Evolutionary conservation across 1,284 basidiomycete genomes (phyloP).

Genomic region (Heterobasidion parviporum): DNA sequence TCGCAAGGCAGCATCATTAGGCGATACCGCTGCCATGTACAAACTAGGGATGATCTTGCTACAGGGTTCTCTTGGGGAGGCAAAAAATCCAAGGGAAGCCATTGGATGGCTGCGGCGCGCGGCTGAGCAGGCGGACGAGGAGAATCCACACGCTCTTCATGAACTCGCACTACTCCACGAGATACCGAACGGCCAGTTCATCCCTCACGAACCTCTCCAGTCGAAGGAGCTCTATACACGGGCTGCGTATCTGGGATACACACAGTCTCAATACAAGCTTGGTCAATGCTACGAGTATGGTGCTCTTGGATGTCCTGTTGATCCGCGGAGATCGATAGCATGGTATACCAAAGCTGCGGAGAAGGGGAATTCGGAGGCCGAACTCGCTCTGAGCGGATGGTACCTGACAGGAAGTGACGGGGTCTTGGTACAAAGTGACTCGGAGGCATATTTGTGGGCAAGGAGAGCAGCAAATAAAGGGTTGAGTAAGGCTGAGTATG

Average conservation of each 20-base stretch:
- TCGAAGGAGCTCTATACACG: constrained; percentile 88
- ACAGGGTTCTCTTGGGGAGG: constrained; percentile 79
- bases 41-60: constrained; percentile 96
- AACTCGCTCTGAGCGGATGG: constrained; percentile 95
- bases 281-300: constrained; percentile 96
- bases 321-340: constrained; percentile 88
- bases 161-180: constrained; percentile 94
- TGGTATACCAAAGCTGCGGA: constrained; percentile 99
- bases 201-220: constrained; percentile 70
- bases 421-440: constrained; percentile 94
- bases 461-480: constrained; percentile 91
- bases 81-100: constrained; percentile 84
- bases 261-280: constrained; percentile 91
- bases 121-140: constrained; percentile 95
- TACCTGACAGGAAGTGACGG: constrained; percentile 94
- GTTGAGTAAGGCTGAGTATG: constrained; percentile 90
- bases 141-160: constrained; percentile 96
- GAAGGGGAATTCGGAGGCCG: constrained; percentile 90
- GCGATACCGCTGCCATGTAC: constrained; percentile 99
- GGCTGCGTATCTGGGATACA: constrained; percentile 91
- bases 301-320: constrained; percentile 80
- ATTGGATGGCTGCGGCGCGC: constrained; percentile 93
- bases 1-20: constrained; percentile 91
- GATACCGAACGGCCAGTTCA: constrained; percentile 54
- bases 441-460: constrained; percentile 96